Conservation (phyloP, 1,284 basidiomycete species). For the Pterulicium gracile region DNA sequence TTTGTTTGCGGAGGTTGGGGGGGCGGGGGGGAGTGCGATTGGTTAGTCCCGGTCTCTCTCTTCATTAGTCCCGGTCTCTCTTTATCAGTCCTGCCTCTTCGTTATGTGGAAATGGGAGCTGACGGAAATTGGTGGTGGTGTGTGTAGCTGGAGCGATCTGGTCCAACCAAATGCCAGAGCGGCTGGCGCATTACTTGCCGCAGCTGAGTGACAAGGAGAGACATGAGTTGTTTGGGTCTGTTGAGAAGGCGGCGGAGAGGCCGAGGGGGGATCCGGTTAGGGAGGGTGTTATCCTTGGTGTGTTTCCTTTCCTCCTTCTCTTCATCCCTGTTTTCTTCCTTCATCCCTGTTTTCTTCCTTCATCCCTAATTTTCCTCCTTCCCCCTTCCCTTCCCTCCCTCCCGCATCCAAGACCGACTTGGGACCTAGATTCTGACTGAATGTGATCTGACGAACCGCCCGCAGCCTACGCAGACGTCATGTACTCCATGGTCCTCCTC, state of each 20-base stretch:
- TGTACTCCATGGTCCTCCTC: slow-evolving; percentile 40
- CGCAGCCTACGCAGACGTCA: slow-evolving; percentile 43
- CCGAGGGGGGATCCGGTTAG: slow-evolving; percentile 42
- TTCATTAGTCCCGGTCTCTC: not conserved
- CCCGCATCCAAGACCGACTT: too few species aligned
- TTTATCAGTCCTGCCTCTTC: too few species aligned
- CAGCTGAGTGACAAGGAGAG: slow-evolving; percentile 25
- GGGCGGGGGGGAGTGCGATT: slow-evolving; percentile 61
- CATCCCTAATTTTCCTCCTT: too few species aligned
- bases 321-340: too few species aligned
- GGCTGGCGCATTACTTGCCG: slow-evolving; percentile 44
- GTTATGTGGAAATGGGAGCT: too few species aligned
- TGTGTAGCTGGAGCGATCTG: slow-evolving; percentile 44
- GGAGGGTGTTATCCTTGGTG: slow-evolving; percentile 44
- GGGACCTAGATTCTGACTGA: not conserved
- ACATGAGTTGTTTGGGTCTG: slow-evolving; percentile 35
- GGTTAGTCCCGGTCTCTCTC: slow-evolving; percentile 24
- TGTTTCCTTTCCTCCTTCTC: slow-evolving; percentile 9
- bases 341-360: too few species aligned
- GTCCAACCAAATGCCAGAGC: slow-evolving; percentile 46
- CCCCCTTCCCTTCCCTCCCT: too few species aligned
- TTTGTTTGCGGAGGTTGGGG: slow-evolving; percentile 72
- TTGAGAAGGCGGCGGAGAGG: slow-evolving; percentile 32
- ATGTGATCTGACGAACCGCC: not conserved
- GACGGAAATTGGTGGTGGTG: not conserved